Evolutionary conservation across 768 basidiomycete species (phyloP).

Genomic region (Crepidotus variabilis): DNA sequence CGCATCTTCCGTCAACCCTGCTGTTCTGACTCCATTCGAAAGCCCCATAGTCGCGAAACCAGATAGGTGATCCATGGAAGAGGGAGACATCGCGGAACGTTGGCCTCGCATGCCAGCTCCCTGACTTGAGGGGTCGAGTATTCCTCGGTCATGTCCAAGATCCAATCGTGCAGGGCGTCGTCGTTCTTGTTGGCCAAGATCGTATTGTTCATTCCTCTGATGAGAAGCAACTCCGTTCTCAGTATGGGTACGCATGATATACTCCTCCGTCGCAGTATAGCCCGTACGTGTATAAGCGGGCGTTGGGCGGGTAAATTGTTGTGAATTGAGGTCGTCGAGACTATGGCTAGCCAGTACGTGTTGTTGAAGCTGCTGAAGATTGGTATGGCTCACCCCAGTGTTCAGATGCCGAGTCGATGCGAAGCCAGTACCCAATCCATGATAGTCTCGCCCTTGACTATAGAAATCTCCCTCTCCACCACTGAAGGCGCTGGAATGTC

Average conservation of each 20-base stretch:
- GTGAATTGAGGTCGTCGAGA: slow-evolving; percentile 12
- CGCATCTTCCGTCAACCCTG: neutral
- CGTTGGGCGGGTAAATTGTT: slow-evolving; percentile 15
- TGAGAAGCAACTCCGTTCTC: slow-evolving; percentile 21
- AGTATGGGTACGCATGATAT: slow-evolving; percentile 58
- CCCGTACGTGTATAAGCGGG: slow-evolving; percentile 35
- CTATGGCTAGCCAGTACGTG: slow-evolving; percentile 14
- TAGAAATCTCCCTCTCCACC: too few relatives aligned
- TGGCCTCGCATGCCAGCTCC: slow-evolving; percentile 37
- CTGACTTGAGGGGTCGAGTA: slow-evolving; percentile 27
- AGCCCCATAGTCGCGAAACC: neutral
- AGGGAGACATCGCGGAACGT: slow-evolving; percentile 19
- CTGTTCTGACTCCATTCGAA: neutral
- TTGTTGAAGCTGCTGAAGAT: neutral
- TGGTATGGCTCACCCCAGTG: neutral
- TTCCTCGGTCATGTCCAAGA: slow-evolving; percentile 17
- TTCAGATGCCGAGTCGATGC: slow-evolving; percentile 1
- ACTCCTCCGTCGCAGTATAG: slow-evolving; percentile 67
- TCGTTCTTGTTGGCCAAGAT: slow-evolving; percentile 13
- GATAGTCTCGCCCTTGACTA: neutral
- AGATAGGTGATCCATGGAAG: neutral
- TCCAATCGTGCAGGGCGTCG: slow-evolving; percentile 34
- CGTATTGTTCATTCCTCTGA: slow-evolving; percentile 4
- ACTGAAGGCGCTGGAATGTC: too few relatives aligned
- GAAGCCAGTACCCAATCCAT: neutral